Conservation (phyloP, 306 rosid genomes). For the Malus sylvestris region DNA sequence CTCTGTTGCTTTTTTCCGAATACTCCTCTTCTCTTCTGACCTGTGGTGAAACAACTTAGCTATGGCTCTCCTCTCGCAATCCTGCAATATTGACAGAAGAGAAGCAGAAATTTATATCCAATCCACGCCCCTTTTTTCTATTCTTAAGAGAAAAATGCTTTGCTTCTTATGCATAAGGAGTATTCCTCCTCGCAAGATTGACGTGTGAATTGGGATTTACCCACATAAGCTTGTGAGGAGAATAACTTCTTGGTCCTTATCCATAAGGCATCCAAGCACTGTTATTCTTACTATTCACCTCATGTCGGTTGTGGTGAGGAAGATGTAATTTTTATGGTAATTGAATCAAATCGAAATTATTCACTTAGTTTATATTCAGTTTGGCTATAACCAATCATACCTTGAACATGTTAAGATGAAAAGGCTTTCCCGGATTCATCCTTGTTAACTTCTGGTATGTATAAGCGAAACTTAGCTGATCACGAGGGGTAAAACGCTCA, state of each 20-base stretch:
- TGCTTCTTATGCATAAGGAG: background rate
- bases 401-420: constrained; percentile 92
- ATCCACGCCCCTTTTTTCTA: background rate
- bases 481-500: constrained; percentile 92
- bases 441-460: constrained; percentile 88
- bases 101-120: background rate
- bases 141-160: background rate
- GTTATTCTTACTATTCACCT: background rate
- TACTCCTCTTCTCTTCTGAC: constrained; percentile 49
- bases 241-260: background rate
- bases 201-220: background rate
- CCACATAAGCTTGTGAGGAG: background rate
- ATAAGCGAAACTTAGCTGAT: constrained; percentile 91
- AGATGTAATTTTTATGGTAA: background rate
- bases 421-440: constrained; percentile 78
- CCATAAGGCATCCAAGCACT: background rate
- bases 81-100: constrained; percentile 34
- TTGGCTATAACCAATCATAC: constrained; percentile 25
- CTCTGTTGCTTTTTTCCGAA: constrained; percentile 17
- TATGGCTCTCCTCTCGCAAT: constrained; percentile 87
- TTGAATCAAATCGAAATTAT: background rate
- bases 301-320: background rate
- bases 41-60: constrained; percentile 92
- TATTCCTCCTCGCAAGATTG: background rate
- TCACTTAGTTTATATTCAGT: constrained; percentile 5